These are phyloP conservation scores for Hyphochytrium catenoides DNA, from an alignment of 352 stramenopile genomes.

Conservation along the genomic window DNA sequence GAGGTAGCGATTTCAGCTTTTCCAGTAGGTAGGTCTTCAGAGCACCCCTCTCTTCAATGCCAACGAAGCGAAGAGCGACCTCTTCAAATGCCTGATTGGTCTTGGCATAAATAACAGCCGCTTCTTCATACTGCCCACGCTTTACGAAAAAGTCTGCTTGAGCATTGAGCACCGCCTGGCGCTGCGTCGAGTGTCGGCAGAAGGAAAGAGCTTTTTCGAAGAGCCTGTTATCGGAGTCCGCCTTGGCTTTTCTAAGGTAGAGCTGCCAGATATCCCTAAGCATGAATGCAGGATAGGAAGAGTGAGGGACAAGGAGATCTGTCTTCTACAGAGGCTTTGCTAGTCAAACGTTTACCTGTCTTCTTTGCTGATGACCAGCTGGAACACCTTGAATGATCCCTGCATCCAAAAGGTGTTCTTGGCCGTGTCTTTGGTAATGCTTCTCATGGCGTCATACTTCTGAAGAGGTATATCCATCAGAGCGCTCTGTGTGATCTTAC, in stretches of 20 bases:
- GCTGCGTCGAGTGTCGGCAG: constrained; percentile 45
- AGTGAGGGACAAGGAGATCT: too few relatives aligned
- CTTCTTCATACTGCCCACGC: constrained; percentile 46
- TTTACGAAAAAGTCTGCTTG: constrained; percentile 74
- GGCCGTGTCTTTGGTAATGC: constrained; percentile 33
- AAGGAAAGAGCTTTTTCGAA: constrained; percentile 65
- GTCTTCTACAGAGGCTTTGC: too few relatives aligned
- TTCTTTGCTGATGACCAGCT: constrained; percentile 51
- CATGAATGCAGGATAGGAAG: too few relatives aligned
- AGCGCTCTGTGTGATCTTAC: constrained; percentile 6
- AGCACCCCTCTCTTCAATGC: constrained; percentile 46
- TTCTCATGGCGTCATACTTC: constrained; percentile 15
- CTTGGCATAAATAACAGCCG: constrained; percentile 63
- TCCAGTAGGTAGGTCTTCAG: constrained; percentile 62
- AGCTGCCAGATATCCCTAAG: constrained; percentile 75
- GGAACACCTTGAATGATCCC: constrained; percentile 43
- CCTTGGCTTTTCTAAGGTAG: constrained; percentile 59
- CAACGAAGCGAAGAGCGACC: constrained; percentile 68
- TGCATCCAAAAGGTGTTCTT: constrained; percentile 57
- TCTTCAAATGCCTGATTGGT: constrained; percentile 69
- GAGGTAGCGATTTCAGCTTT: constrained; percentile 51
- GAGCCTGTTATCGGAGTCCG: constrained; percentile 22
- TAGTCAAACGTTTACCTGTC: too few relatives aligned
- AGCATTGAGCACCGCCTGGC: constrained; percentile 54
- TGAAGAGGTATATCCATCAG: constrained; percentile 5